Conservation (phyloP, 805 yeast species). For the Candida berthetii region DNA sequence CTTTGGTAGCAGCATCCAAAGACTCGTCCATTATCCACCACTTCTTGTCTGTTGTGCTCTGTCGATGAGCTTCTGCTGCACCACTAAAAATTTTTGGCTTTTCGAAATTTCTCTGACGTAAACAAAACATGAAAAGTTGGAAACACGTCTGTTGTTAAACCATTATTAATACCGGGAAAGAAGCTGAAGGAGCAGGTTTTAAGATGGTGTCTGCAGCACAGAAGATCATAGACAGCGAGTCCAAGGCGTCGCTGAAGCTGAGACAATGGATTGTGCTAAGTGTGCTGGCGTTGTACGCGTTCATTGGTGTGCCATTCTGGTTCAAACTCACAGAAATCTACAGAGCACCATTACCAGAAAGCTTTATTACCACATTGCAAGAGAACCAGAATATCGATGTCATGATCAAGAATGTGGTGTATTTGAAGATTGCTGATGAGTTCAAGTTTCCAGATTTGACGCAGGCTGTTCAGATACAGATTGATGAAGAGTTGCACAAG, state of each 20-base stretch:
- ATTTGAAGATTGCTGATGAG: constrained; percentile 31
- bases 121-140: neutral
- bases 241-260: constrained; percentile 11
- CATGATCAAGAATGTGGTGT: constrained; percentile 35
- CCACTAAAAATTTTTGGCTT: neutral
- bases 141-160: too few relatives aligned
- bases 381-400: constrained; percentile 36
- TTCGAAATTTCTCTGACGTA: neutral
- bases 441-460: constrained; percentile 63
- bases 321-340: constrained; percentile 33
- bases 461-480: constrained; percentile 43
- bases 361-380: constrained; percentile 27
- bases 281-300: constrained; percentile 18
- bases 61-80: too few relatives aligned
- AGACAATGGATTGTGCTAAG: constrained; percentile 18
- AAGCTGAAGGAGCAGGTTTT: neutral
- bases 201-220: neutral
- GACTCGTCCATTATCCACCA: constrained; percentile 14
- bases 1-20: constrained; percentile 49
- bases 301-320: constrained; percentile 36
- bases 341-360: constrained; percentile 32
- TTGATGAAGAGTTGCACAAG: constrained; percentile 33
- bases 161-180: too few relatives aligned
- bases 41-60: neutral
- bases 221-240: constrained; percentile 11